Percentiles rank a stretch among this genome's conserved stretches.
Evolutionary conservation across 495 filamentous ascomycete genomes (phyloP).

Genomic region (Collariella sp.): DNA sequence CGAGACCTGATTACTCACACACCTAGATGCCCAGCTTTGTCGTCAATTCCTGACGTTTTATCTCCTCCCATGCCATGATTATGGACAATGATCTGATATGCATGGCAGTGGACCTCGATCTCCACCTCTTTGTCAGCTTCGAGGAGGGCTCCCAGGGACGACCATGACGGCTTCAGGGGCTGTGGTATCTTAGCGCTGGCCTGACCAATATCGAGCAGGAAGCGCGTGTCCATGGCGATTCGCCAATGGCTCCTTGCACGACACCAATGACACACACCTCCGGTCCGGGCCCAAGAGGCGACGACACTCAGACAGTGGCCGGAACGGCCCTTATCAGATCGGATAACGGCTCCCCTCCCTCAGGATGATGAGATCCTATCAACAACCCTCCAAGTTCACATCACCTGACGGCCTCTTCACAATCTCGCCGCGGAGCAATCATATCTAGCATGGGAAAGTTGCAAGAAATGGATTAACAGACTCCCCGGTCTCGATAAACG

Average conservation of each 20-base stretch:
- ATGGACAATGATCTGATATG: background rate
- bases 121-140: background rate
- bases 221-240: background rate
- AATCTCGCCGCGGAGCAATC: conserved; percentile 2
- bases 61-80: background rate
- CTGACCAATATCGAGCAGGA: background rate
- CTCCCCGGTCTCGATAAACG: background rate
- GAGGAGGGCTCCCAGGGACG: background rate
- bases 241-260: background rate
- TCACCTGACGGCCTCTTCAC: too few species aligned
- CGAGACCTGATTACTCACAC: background rate
- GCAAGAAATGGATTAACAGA: too few species aligned
- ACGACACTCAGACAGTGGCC: background rate
- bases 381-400: too few species aligned
- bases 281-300: background rate
- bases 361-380: background rate
- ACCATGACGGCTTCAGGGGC: background rate
- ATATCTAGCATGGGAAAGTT: background rate
- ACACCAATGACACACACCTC: background rate
- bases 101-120: background rate
- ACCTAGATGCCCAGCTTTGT: background rate
- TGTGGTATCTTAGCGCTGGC: background rate
- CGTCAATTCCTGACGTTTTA: background rate
- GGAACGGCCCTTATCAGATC: conserved; percentile 9
- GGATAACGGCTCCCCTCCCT: background rate